These are phyloP conservation scores for Penicillium cinerascens DNA, from an alignment of 495 filamentous ascomycete genomes.

Conservation along the genomic window DNA sequence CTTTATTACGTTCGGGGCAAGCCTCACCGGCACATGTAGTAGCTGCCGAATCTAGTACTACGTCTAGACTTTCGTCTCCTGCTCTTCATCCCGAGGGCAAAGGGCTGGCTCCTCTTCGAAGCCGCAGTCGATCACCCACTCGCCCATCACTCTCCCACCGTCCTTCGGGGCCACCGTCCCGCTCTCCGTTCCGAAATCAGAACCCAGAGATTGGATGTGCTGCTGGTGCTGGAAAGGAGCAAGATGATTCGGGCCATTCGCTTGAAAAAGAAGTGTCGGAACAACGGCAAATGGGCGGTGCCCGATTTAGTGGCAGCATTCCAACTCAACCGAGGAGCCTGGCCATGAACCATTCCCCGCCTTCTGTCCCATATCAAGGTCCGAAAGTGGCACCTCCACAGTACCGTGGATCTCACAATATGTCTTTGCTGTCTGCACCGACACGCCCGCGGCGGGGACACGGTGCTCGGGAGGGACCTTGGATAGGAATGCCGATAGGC, in stretches of 20 bases:
- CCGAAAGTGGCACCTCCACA: conserved; percentile 45
- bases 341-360: conserved; percentile 35
- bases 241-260: background rate
- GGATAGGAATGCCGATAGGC: conserved; percentile 30
- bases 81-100: conserved; percentile 20
- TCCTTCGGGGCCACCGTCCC: conserved; percentile 3
- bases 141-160: conserved; percentile 9
- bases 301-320: conserved; percentile 14
- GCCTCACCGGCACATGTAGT: conserved; percentile 22
- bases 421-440: conserved; percentile 55
- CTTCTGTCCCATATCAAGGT: conserved; percentile 46
- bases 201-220: background rate
- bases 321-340: conserved; percentile 39
- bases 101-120: conserved; percentile 8
- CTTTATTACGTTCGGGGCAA: conserved; percentile 10
- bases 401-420: conserved; percentile 42
- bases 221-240: background rate
- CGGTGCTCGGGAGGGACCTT: conserved; percentile 33
- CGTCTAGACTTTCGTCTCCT: conserved; percentile 32
- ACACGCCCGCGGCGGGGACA: conserved; percentile 54
- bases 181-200: conserved; percentile 12
- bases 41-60: conserved; percentile 17
- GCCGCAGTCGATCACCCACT: conserved; percentile 21
- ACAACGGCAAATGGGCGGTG: conserved; percentile 5
- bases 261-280: conserved; percentile 2